A percentile compares a stretch with the other conserved stretches of the same genome.
Evolutionary conservation across 805 yeast genomes (phyloP).

Genomic region (Nakazawaea wickerhamii): DNA sequence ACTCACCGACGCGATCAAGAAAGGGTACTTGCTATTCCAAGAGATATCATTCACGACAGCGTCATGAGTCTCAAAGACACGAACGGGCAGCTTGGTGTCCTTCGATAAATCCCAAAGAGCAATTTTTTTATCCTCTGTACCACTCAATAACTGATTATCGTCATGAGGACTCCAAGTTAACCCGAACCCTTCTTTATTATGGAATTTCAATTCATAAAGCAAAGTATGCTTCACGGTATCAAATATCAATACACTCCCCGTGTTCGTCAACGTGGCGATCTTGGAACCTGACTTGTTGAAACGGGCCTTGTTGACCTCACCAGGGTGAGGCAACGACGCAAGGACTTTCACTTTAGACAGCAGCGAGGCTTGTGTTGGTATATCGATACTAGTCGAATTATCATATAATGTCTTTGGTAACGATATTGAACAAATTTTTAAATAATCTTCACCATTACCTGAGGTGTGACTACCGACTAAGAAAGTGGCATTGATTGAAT

Average conservation of each 20-base stretch:
- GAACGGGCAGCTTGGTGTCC: conserved; percentile 35
- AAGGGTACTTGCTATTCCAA: conserved; percentile 40
- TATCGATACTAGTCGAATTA: conserved; percentile 18
- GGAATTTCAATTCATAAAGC: conserved; percentile 39
- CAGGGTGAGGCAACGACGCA: conserved; percentile 54
- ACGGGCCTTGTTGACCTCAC: conserved; percentile 61
- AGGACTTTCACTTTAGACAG: conserved; percentile 37
- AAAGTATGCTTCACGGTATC: conserved; percentile 21
- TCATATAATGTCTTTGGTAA: conserved; percentile 44
- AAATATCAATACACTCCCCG: conserved; percentile 45
- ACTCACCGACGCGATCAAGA: conserved; percentile 62
- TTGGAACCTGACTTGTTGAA: conserved; percentile 43
- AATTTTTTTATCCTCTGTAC: conserved; percentile 61
- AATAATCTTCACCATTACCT: conserved; percentile 34
- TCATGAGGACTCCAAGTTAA: conserved; percentile 55
- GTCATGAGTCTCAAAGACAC: conserved; percentile 43
- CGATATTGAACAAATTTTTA: conserved; percentile 38
- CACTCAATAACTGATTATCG: conserved; percentile 48
- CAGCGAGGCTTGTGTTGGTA: conserved; percentile 25
- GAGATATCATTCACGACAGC: conserved; percentile 65
- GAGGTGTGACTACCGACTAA: conserved; percentile 44
- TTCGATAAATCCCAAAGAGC: conserved; percentile 62
- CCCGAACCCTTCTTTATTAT: conserved; percentile 63
- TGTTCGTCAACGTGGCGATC: conserved; percentile 50
- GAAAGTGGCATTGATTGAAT: conserved; percentile 31